phyloP scores from a whole-genome alignment of 139 green algal genomes.

The Diplosphaera chodatii region DNA sequence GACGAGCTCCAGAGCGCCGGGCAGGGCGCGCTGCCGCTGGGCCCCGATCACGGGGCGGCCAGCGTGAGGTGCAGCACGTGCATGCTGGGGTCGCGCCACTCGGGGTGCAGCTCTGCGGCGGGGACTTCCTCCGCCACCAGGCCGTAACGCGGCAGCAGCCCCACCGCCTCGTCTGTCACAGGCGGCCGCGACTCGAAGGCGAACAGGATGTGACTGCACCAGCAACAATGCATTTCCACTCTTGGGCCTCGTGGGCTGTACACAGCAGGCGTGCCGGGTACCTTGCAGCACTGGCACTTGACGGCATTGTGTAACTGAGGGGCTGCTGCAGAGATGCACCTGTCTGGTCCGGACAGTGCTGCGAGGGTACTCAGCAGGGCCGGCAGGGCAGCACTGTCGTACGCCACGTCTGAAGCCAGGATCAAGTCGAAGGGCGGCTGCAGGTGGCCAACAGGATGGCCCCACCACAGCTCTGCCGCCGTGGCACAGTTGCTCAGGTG shows the following conservation, averaged over 20 bases:
- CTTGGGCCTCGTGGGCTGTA: no score
- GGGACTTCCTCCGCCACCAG: slow-evolving; percentile 9
- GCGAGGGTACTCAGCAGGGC: slow-evolving; percentile 18
- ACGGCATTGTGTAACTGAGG: no score
- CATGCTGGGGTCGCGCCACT: slow-evolving; percentile 34
- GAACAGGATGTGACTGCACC: slow-evolving; percentile 14
- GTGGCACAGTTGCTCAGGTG: not conserved
- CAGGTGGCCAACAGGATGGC: not conserved
- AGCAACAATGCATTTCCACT: no score
- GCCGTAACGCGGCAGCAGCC: not conserved
- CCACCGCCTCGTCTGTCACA: not conserved
- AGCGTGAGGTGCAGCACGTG: slow-evolving; percentile 16
- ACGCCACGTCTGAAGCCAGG: slow-evolving; percentile 38
- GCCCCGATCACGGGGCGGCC: not conserved
- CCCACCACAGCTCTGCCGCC: slow-evolving; percentile 22
- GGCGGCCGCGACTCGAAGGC: slow-evolving; percentile 14
- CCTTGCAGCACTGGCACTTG: no score
- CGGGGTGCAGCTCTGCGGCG: slow-evolving; percentile 23
- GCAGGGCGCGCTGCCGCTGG: no score
- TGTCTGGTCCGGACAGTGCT: slow-evolving; percentile 8
- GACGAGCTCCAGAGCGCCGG: no score
- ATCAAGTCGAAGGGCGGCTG: slow-evolving; percentile 32
- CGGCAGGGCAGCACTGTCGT: slow-evolving; percentile 13
- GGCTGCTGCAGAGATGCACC: no score
- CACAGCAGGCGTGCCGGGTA: no score